A percentile compares a stretch with the other conserved stretches of the same genome.
Evolutionary conservation across 202 grass and related monocot species (phyloP).

Genomic region (Cymbopogon flexuosus): DNA sequence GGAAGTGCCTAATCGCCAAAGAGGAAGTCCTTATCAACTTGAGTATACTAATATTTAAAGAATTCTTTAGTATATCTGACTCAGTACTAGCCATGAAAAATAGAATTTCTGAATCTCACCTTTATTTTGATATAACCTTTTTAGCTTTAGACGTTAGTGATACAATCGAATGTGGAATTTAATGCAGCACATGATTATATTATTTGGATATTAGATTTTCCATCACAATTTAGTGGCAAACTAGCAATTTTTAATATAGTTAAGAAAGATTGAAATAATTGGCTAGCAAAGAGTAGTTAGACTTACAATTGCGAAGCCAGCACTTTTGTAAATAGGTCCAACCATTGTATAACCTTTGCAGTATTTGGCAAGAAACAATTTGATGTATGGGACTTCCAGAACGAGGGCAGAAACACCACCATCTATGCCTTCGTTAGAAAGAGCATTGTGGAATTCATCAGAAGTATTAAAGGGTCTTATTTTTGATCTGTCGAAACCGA

Average conservation of each 20-base stretch:
- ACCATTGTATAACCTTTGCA: constrained; percentile 42
- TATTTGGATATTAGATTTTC: background rate
- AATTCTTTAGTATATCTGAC: background rate
- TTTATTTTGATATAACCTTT: background rate
- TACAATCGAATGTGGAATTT: background rate
- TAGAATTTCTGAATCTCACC: background rate
- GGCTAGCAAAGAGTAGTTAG: background rate
- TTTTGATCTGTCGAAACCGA: constrained; percentile 36
- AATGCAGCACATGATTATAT: background rate
- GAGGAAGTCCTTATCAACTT: background rate
- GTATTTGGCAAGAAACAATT: constrained; percentile 42
- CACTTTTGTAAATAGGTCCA: constrained; percentile 34
- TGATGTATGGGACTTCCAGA: constrained; percentile 42
- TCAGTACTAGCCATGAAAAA: background rate
- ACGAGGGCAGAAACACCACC: constrained; percentile 45
- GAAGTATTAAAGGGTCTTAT: constrained; percentile 14
- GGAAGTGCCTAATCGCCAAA: constrained; percentile 39
- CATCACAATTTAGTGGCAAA: background rate
- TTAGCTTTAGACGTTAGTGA: background rate
- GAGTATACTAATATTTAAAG: background rate
- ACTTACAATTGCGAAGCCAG: constrained; percentile 37
- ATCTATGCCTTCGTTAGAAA: constrained; percentile 43
- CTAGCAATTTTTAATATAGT: background rate
- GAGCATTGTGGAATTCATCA: constrained; percentile 29
- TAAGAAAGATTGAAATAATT: background rate